A percentile compares a stretch with the other conserved stretches of the same genome.
phyloP scores from a whole-genome alignment of 73 alveolate genomes.

The Halteria grandinella region DNA sequence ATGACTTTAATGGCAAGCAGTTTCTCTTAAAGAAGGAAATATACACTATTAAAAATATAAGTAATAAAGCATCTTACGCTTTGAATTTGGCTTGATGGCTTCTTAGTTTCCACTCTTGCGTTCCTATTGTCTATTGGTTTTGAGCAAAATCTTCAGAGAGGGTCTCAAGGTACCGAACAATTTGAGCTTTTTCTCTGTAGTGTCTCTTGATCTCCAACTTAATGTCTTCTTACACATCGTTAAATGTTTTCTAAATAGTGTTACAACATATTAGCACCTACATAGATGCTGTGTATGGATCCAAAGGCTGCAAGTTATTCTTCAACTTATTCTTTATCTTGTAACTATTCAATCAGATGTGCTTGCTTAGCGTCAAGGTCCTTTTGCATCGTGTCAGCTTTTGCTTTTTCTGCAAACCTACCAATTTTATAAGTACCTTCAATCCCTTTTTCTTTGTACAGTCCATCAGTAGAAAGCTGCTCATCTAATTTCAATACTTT shows the following conservation, averaged over 20 bases:
- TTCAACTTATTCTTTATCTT: slow-evolving; percentile 18
- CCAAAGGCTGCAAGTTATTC: slow-evolving; percentile 32
- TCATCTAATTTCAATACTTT: slow-evolving; percentile 4
- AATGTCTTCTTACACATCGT: slow-evolving; percentile 41
- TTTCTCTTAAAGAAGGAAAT: slow-evolving; percentile 25
- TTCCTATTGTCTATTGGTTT: slow-evolving; percentile 26
- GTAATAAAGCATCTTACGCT: slow-evolving; percentile 13
- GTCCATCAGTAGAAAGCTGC: not conserved
- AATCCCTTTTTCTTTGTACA: not conserved
- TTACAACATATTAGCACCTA: not conserved
- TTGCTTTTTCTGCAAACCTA: slow-evolving; percentile 16
- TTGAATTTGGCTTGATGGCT: not conserved
- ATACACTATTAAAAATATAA: slow-evolving; percentile 11
- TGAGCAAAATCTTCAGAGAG: slow-evolving; percentile 19
- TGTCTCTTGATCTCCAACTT: slow-evolving; percentile 20
- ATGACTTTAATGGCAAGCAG: not conserved
- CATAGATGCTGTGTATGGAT: slow-evolving; percentile 33
- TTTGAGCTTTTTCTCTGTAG: slow-evolving; percentile 37
- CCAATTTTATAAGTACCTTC: not conserved
- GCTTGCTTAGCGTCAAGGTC: slow-evolving; percentile 32
- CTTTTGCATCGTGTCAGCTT: slow-evolving; percentile 8
- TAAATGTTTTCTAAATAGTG: slow-evolving; percentile 33
- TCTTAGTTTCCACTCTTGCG: slow-evolving; percentile 22
- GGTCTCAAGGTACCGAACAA: not conserved
- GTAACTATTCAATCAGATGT: slow-evolving; percentile 2